Percentiles rank a stretch among this genome's conserved stretches.
These are phyloP conservation scores for Chlorella vulgaris DNA, from an alignment of 139 green algal species.

Conservation along the genomic window DNA sequence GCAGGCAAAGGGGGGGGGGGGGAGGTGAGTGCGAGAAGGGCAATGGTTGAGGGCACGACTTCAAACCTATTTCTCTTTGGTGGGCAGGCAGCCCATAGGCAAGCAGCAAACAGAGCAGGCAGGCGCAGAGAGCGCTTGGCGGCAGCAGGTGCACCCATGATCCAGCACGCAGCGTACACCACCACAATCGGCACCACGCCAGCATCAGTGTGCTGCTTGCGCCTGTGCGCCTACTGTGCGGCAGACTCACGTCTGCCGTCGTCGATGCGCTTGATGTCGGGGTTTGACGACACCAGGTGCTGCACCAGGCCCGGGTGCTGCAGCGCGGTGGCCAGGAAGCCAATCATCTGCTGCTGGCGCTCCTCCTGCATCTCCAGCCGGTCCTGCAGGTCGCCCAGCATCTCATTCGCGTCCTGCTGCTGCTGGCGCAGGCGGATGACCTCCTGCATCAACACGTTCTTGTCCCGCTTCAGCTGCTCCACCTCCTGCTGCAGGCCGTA, in stretches of 20 bases:
- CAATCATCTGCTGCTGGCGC: slow-evolving; percentile 84
- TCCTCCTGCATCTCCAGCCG: slow-evolving; percentile 74
- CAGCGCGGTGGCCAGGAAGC: slow-evolving; percentile 78
- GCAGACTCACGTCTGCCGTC: slow-evolving; percentile 41
- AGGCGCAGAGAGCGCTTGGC: too few relatives aligned
- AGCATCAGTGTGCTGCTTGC: too few relatives aligned
- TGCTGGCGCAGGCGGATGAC: slow-evolving; percentile 82
- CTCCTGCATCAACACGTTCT: slow-evolving; percentile 88
- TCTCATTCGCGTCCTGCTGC: slow-evolving; percentile 64
- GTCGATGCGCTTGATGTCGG: slow-evolving; percentile 48
- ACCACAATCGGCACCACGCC: too few relatives aligned
- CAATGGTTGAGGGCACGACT: too few relatives aligned
- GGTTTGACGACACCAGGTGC: slow-evolving; percentile 54
- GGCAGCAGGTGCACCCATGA: too few relatives aligned
- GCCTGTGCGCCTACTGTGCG: too few relatives aligned
- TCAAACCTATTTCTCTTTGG: too few relatives aligned
- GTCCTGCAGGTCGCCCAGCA: slow-evolving; percentile 66
- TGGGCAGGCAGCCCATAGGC: too few relatives aligned
- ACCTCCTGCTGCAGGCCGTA: slow-evolving; percentile 84
- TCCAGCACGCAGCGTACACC: too few relatives aligned
- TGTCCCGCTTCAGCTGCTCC: slow-evolving; percentile 86
- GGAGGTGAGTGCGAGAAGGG: neutral
- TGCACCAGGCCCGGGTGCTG: slow-evolving; percentile 83
- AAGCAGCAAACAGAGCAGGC: too few relatives aligned
- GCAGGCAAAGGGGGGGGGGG: slow-evolving; percentile 32